Conservation (phyloP, 2,329 filamentous ascomycete genomes). For the Xylaria sp. region DNA sequence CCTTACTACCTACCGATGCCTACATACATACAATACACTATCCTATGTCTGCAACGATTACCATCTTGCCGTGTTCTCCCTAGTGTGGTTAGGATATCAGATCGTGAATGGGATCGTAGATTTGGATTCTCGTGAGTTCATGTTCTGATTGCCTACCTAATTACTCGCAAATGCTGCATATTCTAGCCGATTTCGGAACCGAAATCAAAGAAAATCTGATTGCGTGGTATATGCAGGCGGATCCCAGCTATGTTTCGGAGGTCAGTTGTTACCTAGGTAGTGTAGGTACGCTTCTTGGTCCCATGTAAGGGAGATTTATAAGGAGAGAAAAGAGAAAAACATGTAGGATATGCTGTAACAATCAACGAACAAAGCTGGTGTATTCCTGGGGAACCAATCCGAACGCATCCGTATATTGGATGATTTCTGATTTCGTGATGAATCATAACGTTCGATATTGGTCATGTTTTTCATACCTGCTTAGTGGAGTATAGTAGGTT, state of each 20-base stretch:
- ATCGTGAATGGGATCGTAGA: neutral
- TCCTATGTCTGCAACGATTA: neutral
- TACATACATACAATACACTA: neutral
- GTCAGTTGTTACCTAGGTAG: too few species aligned
- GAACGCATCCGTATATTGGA: neutral
- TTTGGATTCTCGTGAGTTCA: neutral
- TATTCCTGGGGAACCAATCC: too few species aligned
- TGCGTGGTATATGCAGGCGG: constrained; percentile 12
- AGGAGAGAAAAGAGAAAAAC: neutral
- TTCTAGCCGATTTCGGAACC: constrained; percentile 29
- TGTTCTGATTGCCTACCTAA: neutral
- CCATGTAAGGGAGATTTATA: constrained; percentile 30
- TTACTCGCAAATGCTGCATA: neutral
- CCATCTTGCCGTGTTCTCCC: constrained; percentile 2
- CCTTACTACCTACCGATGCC: too few species aligned
- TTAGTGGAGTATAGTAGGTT: too few species aligned
- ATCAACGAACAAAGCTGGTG: neutral
- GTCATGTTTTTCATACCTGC: too few species aligned
- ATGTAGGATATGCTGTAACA: neutral
- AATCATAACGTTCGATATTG: neutral
- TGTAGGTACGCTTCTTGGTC: constrained; percentile 3
- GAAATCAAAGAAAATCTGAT: constrained; percentile 26
- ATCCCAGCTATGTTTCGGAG: constrained; percentile 25
- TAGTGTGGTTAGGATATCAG: neutral
- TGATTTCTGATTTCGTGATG: neutral